Evolutionary conservation across 2,329 filamentous ascomycete genomes (phyloP), one percentile per base, ranked within the genome.

Genomic region (Metarhizium brunneum): DNA sequence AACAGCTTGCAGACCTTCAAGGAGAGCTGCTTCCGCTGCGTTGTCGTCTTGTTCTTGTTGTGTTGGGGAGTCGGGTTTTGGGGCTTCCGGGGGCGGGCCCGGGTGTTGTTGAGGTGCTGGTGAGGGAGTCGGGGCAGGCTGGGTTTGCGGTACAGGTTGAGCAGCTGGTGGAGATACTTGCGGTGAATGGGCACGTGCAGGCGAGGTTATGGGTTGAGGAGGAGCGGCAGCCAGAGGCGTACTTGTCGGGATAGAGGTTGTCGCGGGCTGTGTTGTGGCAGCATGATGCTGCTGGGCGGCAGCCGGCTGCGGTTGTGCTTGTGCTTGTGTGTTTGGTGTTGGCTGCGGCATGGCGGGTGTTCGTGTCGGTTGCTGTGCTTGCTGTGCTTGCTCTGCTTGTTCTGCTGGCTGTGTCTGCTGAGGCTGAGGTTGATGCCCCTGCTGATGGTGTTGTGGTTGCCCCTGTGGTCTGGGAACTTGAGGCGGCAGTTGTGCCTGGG

Each of bases 1-100:
- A 7, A 64, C 69, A 8, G 67, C 68, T 53, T 71, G 69, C 1
- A 71, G 63, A 5, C 68, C 67, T 55, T 71, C 66, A 6, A 71
- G 54, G 16, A 71, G 59, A 25, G 68, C 68, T 20, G 64, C 68
- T 54, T 71, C 69, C 14, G 67, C 66, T 25, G 64, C 68, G 42
- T 70, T 68, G 54, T 70, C 68, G 53, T 71, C 60, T 32, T 63
- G 59, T 18, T 57, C 52, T 4, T 57, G 47, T 25, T 63, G 58
- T 25, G 58, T 57, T 20, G 57, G 57, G 16, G 54, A 54, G 13
- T 64, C 63, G 42, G 62, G 57, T 54, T 66, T 60, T 8, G 61
- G 59, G 50, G 62, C 59, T 36, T 63, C 57, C 25, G 63, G 63
- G 18, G 60, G 54, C 4, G 62, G 59, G 18, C 62, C 38, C 10